Evolutionary conservation across 495 filamentous ascomycete species (phyloP), one percentile per base, ranked within the genome.

Genomic region (Haplographium delicatum): DNA sequence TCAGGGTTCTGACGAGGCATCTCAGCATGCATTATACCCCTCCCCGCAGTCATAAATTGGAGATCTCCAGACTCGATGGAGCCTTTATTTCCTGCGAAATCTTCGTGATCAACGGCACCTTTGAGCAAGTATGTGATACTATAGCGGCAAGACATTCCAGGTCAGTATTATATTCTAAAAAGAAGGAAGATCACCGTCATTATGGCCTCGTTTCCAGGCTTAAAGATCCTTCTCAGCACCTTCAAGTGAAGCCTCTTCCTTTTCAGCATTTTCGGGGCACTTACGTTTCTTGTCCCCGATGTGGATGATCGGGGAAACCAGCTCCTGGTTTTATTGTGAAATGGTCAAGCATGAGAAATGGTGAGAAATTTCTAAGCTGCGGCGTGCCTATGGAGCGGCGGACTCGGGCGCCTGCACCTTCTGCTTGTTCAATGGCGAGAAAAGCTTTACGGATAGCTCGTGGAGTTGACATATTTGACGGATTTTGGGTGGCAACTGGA

Each of bases 311-410:
- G 0, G 89, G 89, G 65, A 95, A 95, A 4, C 91, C 91, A 18
- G 91, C 86, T 39, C 86, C 87, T 15, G 83, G 82, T 24, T 79
- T 76, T 59, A 90, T 80, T 35, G 74, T 80, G 74, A 96, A 96
- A 70, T 96, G 89, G 66, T 98, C 91, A 20, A 96, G 86, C 91
- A 98, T 96, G 11, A 98, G 77, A 73, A 98, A 98, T 9, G 91
- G 91, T 16, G 80, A 84, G 72, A 98, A 86, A 69, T 95, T 88
- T 61, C 84, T 79, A 3, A 96, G 76, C 53, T 86, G 78, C 5
- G 85, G 74, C 2, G 87, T 94, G 43, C 91, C 91, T 62, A 98
- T 88, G 24, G 86, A 89, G 53, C 91, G 84, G 31, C 91, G 81
- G 2, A 97, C 91, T 35, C 85, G 75, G 0, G 91, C 91, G 30